A percentile compares a stretch with the other conserved stretches of the same genome.
Evolutionary conservation across 306 rosid species (phyloP).

Genomic region (Senna tora): DNA sequence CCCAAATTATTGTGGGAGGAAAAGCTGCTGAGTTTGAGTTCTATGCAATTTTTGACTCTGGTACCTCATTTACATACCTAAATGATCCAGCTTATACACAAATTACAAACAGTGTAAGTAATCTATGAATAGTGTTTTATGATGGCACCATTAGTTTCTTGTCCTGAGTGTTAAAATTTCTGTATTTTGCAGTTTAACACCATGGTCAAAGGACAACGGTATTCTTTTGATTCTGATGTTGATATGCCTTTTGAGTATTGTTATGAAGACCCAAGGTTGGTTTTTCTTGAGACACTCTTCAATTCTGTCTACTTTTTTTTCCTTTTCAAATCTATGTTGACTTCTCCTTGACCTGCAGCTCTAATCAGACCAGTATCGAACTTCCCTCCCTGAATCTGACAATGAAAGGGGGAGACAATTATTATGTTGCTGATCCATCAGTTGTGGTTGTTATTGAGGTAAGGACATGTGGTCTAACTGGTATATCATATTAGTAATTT

Average conservation of each 20-base stretch:
- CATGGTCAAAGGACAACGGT: conserved; percentile 42
- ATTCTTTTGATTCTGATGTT: conserved; percentile 3
- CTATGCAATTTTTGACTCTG: conserved; percentile 82
- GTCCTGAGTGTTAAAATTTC: neutral
- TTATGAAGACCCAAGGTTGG: conserved; percentile 58
- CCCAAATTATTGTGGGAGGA: conserved; percentile 60
- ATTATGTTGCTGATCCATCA: conserved; percentile 38
- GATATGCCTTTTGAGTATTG: conserved; percentile 73
- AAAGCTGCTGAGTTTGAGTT: conserved; percentile 44
- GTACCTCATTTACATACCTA: conserved; percentile 82
- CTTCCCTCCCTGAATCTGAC: conserved; percentile 62
- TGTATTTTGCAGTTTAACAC: conserved; percentile 64
- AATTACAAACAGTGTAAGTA: conserved; percentile 60
- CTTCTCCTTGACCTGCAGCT: conserved; percentile 50
- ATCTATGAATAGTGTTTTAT: conserved; percentile 19
- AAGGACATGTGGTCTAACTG: conserved; percentile 14
- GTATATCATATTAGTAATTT: conserved; percentile 17
- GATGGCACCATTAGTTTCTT: conserved; percentile 29
- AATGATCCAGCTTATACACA: conserved; percentile 77
- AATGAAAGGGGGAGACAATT: conserved; percentile 77
- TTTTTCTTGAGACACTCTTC: conserved; percentile 24
- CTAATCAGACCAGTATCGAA: conserved; percentile 36
- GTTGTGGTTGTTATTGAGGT: conserved; percentile 30
- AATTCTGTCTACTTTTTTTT: conserved; percentile 2
- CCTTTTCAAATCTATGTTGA: conserved; percentile 33